A percentile compares a stretch with the other conserved stretches of the same genome.
These are phyloP conservation scores for Termitomyces sp. DNA, from an alignment of 768 basidiomycete species.

Conservation along the genomic window DNA sequence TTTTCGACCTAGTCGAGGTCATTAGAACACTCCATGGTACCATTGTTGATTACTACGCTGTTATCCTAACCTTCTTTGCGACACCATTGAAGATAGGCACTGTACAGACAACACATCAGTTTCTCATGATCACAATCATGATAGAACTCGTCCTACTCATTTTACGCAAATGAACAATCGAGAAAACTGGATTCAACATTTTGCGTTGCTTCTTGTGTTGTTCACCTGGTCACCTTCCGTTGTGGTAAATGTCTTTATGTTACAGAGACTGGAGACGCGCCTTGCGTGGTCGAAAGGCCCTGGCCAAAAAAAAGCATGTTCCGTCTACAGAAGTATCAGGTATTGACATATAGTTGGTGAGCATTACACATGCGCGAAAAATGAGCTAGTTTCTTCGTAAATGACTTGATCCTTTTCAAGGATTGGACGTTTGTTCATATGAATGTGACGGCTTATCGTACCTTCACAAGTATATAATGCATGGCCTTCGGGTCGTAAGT, in stretches of 20 bases:
- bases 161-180: conserved; percentile 4
- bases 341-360: background rate
- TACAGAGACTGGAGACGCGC: background rate
- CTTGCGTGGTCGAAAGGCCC: conserved; percentile 1
- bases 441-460: conserved; percentile 8
- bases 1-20: background rate
- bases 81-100: conserved; percentile 11
- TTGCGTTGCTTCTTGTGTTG: conserved; percentile 10
- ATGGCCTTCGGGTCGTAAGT: conserved; percentile 31
- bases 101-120: background rate
- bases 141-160: background rate
- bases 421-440: background rate
- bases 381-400: conserved; percentile 2
- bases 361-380: background rate
- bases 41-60: too few relatives aligned
- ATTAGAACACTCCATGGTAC: background rate
- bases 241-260: background rate
- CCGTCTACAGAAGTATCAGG: background rate
- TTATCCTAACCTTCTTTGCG: conserved; percentile 8
- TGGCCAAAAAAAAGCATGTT: background rate
- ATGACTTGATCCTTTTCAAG: conserved; percentile 1
- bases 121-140: background rate
- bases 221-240: conserved; percentile 1
- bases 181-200: conserved; percentile 9
- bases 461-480: conserved; percentile 32